Evolutionary conservation across 768 basidiomycete genomes (phyloP).

Genomic region (Mrakia blollopis): DNA sequence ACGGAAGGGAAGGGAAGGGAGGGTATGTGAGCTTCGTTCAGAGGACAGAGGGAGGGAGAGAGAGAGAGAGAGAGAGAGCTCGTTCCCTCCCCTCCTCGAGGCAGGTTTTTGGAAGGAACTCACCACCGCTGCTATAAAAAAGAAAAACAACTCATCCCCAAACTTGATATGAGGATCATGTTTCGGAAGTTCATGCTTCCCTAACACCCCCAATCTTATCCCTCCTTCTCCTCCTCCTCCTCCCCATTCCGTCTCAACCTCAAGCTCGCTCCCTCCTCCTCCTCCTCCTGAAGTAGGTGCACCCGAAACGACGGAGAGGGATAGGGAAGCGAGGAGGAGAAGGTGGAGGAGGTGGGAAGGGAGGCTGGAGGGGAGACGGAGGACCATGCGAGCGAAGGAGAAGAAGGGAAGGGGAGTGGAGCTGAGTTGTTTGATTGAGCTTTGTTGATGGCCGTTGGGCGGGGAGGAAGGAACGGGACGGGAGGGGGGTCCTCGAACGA

Average conservation of each 20-base stretch:
- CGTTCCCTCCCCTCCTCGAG: too few species aligned
- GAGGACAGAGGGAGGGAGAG: not conserved
- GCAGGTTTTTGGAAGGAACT: not conserved
- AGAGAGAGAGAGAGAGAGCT: not conserved
- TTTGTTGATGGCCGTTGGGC: too few species aligned
- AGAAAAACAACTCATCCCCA: conserved; percentile 2
- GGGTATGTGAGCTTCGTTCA: too few species aligned
- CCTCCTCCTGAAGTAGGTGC: not conserved
- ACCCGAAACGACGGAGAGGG: not conserved
- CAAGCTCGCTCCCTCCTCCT: not conserved
- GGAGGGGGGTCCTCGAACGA: too few species aligned
- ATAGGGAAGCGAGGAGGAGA: not conserved
- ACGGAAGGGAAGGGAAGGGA: not conserved
- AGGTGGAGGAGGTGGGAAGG: not conserved
- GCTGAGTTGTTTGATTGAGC: not conserved
- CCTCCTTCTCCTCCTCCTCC: not conserved
- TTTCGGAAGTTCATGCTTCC: not conserved
- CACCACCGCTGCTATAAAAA: conserved; percentile 8
- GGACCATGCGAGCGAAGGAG: not conserved
- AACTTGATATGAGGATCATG: conserved; percentile 8
- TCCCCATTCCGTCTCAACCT: too few species aligned
- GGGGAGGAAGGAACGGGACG: too few species aligned
- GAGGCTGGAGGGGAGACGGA: not conserved
- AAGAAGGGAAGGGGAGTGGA: not conserved
- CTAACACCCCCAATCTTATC: not conserved